Base-by-base conservation (phyloP, 108 stramenopile genomes). In the Licmophora abbreviata region DNA sequence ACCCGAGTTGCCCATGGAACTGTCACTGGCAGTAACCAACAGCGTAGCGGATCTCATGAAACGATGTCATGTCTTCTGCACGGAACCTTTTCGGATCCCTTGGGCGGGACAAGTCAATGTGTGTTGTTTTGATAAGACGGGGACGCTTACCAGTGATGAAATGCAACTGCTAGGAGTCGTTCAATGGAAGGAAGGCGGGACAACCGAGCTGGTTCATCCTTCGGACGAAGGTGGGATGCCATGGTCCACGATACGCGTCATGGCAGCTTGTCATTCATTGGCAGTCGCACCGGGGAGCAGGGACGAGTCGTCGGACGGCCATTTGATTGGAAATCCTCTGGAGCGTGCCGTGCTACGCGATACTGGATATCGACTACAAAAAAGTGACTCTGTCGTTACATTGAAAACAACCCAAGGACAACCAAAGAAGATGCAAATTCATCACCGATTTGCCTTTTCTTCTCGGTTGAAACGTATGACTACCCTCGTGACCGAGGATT, bases 81-180 rank as follows among this genome's bases (percentile, higher is more conserved):
- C 96, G 3, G 97, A 99, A 61, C 92, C 88, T 27, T 97, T 87
- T 57, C 92, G 97, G 15, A 96, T 99, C 43, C 93, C 96, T 12
- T 52, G 91, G 27, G 96, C 95, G 1, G 97, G 97, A 0, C 72
- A 82, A 35, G 74, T 95, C 4, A 81, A 94, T 53, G 54, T 76
- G n/a, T 95, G 94, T 58, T 92, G 90, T 49, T 99, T 99, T 54
- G 97, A 99, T 59, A 97, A 97, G 60, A 99, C 98, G 8, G 96
- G 96, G 7, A 99, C 95, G 3, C 73, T 99, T 40, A 97, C 96
- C 1, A 84, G 73, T 40, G 97, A 99, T 65, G 81, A 93, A 48
- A 83, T 97, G 68, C 61, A 73, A 26, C 59, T 95, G 41, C 65
- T 56, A 38, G 97, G 95, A 25, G 79, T 98, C 1, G n/a, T n/a